Evolutionary conservation across 202 grass and related monocot genomes (phyloP).

Genomic region (Zizania palustris): DNA sequence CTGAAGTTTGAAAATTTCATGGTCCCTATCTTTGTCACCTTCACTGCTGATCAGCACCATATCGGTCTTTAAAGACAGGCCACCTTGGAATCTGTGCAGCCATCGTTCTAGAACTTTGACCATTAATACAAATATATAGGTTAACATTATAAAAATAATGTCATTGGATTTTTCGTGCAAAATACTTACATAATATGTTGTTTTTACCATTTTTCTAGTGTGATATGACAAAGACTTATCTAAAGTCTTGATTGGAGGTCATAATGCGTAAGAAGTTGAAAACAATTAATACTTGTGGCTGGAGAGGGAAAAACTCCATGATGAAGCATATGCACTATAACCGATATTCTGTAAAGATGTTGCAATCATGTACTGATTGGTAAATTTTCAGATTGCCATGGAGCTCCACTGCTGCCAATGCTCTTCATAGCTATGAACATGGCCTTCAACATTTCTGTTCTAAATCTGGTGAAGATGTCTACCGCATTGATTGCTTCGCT

Average conservation of each 20-base stretch:
- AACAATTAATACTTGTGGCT: not conserved
- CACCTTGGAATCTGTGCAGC: not conserved
- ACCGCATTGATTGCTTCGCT: constrained; percentile 83
- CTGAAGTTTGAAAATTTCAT: constrained; percentile 8
- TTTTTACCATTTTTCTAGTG: not conserved
- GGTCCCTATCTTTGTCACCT: not conserved
- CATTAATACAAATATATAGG: not conserved
- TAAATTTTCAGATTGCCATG: constrained; percentile 73
- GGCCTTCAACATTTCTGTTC: constrained; percentile 87
- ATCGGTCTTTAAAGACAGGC: not conserved
- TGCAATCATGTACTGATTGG: constrained; percentile 20
- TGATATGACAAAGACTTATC: not conserved
- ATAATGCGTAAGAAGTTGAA: not conserved
- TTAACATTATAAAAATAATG: not conserved
- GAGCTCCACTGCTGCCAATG: constrained; percentile 80
- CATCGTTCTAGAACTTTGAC: not conserved
- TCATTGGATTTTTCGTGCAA: not conserved
- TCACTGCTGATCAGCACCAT: not conserved
- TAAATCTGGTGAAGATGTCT: constrained; percentile 94
- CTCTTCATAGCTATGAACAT: constrained; percentile 85
- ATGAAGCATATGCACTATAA: not conserved
- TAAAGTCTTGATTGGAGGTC: not conserved
- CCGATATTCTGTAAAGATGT: constrained; percentile 2
- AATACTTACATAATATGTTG: not conserved
- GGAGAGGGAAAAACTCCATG: not conserved